phyloP scores from a whole-genome alignment of 352 stramenopile species.

The Globisporangium camurandrum region DNA sequence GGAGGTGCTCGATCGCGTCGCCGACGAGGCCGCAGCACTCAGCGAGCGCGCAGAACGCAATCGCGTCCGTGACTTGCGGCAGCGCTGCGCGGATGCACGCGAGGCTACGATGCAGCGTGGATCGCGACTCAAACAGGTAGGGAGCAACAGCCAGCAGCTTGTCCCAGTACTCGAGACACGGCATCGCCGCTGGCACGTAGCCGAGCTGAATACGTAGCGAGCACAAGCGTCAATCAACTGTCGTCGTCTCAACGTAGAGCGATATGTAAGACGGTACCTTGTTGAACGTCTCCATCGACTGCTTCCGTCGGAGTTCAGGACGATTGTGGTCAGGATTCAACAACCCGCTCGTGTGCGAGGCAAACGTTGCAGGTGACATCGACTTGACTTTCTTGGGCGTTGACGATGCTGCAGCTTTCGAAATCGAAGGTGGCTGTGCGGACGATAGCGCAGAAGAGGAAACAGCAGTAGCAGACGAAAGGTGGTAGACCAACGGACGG shows the following conservation, averaged over 20 bases:
- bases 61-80: constrained; percentile 33
- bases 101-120: constrained; percentile 30
- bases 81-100: constrained; percentile 30
- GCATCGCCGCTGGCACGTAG: constrained; percentile 40
- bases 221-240: not conserved
- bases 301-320: constrained; percentile 41
- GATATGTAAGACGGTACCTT: constrained; percentile 16
- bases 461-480: too few species aligned
- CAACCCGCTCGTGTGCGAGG: constrained; percentile 29
- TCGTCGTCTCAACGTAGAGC: not conserved
- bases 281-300: constrained; percentile 53
- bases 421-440: not conserved
- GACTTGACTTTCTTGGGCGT: constrained; percentile 12
- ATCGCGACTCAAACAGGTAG: constrained; percentile 43
- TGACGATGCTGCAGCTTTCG: too few species aligned
- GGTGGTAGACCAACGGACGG: not conserved
- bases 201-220: constrained; percentile 23
- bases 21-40: constrained; percentile 41
- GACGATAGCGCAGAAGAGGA: not conserved
- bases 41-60: constrained; percentile 54
- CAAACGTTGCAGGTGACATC: constrained; percentile 7
- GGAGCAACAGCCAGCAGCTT: constrained; percentile 28
- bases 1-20: constrained; percentile 41
- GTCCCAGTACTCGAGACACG: constrained; percentile 56
- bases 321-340: constrained; percentile 38